Evolutionary conservation across 2,329 filamentous ascomycete species (phyloP), one percentile per base, ranked within the genome.

Genomic region (Colletotrichum sp.): DNA sequence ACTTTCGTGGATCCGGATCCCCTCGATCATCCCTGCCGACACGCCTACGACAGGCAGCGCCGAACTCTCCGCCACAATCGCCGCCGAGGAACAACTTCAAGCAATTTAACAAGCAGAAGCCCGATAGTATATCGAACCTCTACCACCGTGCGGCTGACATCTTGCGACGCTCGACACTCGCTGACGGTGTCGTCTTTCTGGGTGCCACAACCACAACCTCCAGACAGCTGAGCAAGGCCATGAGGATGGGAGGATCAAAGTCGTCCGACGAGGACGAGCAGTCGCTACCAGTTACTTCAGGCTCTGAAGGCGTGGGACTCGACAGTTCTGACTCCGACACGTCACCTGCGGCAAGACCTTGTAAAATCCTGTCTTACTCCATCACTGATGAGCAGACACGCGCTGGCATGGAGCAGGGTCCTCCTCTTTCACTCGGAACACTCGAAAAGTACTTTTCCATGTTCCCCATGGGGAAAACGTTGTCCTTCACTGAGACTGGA

Each of bases 301-400:
- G 78, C 1, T 81, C 81, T 9, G 80, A 81, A 61, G 65, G 75
- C 0, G 64, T 79, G 6, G 78, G 77, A 5, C 48, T 79, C 9
- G 81, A 81, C 24, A 82, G 80, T n/a, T 82, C 81, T 3, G 80
- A 82, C 26, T 80, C 81, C 1, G 80, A 82, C 12, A 75, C 80
- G 0, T 80, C 80, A 5, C 81, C 79, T 1, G 61, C 77, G 0
- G 72, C 79, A 3, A 78, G 80, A 24, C 82, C 81, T 6, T 80
- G 81, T 78, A 79, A 79, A 74, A 70, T 82, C 24, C 76, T 83
- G 8, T 81, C 82, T 0, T 82, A 79, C 48, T 80, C 81, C 0
- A 76, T 81, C 12, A 77, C 79, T 6, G 79, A 82, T 14, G 78
- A 81, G 12, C 56, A 69, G 4, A 77, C 80, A 3, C 79, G 77